Conservation (phyloP, 306 rosid species). For the Clitoria ternatea region DNA sequence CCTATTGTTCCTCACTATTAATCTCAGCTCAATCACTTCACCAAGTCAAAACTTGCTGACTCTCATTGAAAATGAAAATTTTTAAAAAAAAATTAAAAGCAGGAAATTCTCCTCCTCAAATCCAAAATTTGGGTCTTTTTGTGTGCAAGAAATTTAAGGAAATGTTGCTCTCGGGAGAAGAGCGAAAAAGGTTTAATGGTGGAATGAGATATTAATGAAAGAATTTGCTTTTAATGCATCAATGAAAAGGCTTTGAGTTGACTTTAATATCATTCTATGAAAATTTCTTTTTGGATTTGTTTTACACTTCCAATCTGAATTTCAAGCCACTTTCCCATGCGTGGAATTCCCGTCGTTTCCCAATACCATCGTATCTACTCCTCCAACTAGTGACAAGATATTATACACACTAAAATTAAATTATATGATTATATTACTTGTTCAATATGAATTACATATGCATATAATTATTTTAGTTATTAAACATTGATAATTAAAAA, state of each 20-base stretch:
- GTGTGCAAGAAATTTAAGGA: not conserved
- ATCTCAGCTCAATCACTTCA: constrained; percentile 19
- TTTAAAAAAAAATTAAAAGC: not conserved
- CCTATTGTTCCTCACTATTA: constrained; percentile 20
- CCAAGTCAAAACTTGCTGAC: constrained; percentile 47
- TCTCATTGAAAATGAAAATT: constrained; percentile 1
- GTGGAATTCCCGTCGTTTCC: constrained; percentile 44
- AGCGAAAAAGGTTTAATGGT: not conserved
- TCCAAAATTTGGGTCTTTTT: constrained; percentile 18
- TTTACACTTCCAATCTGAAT: constrained; percentile 32
- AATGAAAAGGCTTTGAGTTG: constrained; percentile 43
- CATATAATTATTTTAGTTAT: too few species aligned
- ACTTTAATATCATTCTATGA: constrained; percentile 49
- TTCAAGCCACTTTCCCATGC: constrained; percentile 51
- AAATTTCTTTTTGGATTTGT: constrained; percentile 31
- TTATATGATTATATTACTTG: too few species aligned
- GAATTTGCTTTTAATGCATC: constrained; percentile 33
- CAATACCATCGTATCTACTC: constrained; percentile 42
- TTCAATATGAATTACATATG: too few species aligned
- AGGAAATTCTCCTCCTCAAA: constrained; percentile 27
- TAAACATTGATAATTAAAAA: too few species aligned
- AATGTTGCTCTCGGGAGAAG: not conserved
- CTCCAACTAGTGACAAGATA: too few species aligned
- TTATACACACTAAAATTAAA: too few species aligned
- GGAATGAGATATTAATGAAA: constrained; percentile 37